Conservation (phyloP, 257 asterid species). For the Penstemon eatonii region DNA sequence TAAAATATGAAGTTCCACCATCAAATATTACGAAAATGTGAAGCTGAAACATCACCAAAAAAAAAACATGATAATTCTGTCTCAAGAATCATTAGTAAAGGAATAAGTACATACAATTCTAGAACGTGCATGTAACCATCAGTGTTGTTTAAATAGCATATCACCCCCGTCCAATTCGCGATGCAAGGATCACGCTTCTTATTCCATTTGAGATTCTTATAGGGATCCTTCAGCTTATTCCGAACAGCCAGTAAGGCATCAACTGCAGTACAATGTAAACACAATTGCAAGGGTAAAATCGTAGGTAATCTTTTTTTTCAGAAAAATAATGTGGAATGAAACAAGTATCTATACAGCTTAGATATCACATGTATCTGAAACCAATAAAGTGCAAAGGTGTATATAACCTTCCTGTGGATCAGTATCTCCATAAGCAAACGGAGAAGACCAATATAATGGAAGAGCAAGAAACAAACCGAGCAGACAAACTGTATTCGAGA, state of each 20-base stretch:
- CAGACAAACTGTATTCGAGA: constrained; percentile 5
- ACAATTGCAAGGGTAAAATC: neutral
- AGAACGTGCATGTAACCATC: constrained; percentile 47
- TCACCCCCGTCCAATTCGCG: constrained; percentile 42
- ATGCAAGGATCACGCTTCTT: constrained; percentile 41
- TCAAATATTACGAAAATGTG: too few species aligned
- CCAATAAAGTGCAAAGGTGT: neutral
- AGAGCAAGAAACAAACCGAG: constrained; percentile 25
- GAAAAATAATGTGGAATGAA: neutral
- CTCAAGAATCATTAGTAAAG: neutral
- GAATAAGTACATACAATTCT: constrained; percentile 37
- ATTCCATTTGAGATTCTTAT: constrained; percentile 39
- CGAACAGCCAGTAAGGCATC: constrained; percentile 40
- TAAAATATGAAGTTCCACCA: too few species aligned
- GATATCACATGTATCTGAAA: neutral
- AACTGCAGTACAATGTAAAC: constrained; percentile 28
- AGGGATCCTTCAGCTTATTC: constrained; percentile 37
- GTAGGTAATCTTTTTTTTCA: neutral
- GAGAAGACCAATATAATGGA: constrained; percentile 31
- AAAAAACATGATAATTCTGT: neutral
- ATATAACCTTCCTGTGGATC: constrained; percentile 43
- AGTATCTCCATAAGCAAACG: constrained; percentile 34
- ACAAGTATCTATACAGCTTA: neutral
- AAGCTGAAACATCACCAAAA: neutral
- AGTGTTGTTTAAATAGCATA: constrained; percentile 6